A percentile compares a stretch with the other conserved stretches of the same genome.
These are phyloP conservation scores for Cercospora sesami DNA, from an alignment of 2,329 filamentous ascomycete species.

Conservation along the genomic window DNA sequence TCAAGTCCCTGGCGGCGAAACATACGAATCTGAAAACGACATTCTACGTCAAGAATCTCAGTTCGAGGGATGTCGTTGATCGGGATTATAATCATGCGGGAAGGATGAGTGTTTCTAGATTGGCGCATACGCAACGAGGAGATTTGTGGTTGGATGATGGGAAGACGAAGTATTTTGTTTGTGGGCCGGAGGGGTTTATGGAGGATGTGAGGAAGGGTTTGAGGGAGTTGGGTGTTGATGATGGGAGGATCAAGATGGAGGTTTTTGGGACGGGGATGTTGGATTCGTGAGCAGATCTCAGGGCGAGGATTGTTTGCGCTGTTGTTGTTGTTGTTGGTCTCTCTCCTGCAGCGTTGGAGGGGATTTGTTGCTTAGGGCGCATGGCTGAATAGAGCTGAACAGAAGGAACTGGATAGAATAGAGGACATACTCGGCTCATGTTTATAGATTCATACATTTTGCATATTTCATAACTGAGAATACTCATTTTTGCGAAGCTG, in stretches of 20 bases:
- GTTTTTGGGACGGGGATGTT: constrained; percentile 28
- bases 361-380: background rate
- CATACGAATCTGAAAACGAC: constrained; percentile 53
- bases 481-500: background rate
- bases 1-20: constrained; percentile 48
- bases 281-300: background rate
- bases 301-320: too few relatives aligned
- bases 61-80: constrained; percentile 51
- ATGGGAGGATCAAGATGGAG: constrained; percentile 28
- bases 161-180: constrained; percentile 67
- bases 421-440: background rate
- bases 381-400: background rate
- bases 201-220: constrained; percentile 56
- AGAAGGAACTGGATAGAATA: background rate
- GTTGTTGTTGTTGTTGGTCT: background rate
- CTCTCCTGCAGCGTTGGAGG: background rate
- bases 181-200: constrained; percentile 73
- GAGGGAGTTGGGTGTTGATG: constrained; percentile 55
- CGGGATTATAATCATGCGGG: constrained; percentile 61
- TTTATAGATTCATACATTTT: background rate
- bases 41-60: constrained; percentile 59
- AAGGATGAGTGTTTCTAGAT: constrained; percentile 50
- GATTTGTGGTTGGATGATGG: constrained; percentile 58
- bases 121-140: constrained; percentile 51
- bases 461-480: background rate